Percentiles rank a stretch among this genome's conserved stretches.
These are phyloP conservation scores for Rhizopogon parksii DNA, from an alignment of 1,284 basidiomycete species.

Conservation along the genomic window DNA sequence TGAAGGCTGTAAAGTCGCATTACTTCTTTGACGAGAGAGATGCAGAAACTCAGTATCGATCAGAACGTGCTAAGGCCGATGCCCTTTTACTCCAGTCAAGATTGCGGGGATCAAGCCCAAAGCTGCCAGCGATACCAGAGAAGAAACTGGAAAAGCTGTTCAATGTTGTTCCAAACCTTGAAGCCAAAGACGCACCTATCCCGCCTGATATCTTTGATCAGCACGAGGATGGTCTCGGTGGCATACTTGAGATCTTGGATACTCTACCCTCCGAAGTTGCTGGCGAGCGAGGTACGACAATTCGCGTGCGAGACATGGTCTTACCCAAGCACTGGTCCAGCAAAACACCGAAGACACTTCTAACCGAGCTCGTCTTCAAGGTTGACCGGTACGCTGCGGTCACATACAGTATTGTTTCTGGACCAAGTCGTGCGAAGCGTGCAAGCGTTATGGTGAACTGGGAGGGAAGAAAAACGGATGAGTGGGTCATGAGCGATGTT, in stretches of 20 bases:
- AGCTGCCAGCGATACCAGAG: not conserved
- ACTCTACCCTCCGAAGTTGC: constrained; percentile 49
- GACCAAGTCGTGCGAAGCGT: constrained; percentile 63
- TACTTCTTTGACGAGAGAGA: constrained; percentile 74
- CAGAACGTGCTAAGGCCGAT: constrained; percentile 51
- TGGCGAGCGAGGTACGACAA: constrained; percentile 46
- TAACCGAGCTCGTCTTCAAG: constrained; percentile 62
- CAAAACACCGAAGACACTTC: constrained; percentile 62
- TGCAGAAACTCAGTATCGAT: constrained; percentile 53
- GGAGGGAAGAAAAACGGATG: constrained; percentile 54
- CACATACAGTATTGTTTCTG: constrained; percentile 60
- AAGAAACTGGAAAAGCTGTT: constrained; percentile 15
- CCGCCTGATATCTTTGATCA: constrained; percentile 38
- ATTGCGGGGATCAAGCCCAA: constrained; percentile 36
- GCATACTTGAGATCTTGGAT: constrained; percentile 77
- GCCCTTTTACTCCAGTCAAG: constrained; percentile 45
- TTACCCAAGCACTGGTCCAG: constrained; percentile 79
- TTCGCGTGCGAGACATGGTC: constrained; percentile 69
- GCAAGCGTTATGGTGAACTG: constrained; percentile 69
- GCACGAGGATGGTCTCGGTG: constrained; percentile 47
- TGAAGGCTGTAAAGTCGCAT: constrained; percentile 53
- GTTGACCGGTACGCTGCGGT: constrained; percentile 70
- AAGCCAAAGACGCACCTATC: constrained; percentile 5
- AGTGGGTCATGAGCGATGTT: constrained; percentile 81
- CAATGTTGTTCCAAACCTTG: constrained; percentile 1